Conservation (phyloP, 1,139 yeast genomes). For the Pichia sp. region DNA sequence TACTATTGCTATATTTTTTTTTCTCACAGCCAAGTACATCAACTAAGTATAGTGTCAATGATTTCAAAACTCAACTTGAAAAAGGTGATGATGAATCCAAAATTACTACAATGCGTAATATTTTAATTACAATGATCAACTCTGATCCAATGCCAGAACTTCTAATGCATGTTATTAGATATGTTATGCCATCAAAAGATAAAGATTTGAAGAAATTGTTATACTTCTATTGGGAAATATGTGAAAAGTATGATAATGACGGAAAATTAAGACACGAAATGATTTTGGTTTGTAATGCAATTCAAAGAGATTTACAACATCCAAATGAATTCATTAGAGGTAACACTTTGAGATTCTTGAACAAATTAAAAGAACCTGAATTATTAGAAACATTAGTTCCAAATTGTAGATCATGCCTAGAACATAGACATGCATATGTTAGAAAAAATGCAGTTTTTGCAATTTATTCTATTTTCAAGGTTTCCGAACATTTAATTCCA, state of each 20-base stretch:
- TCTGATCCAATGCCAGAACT: constrained; percentile 94
- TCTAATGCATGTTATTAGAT: constrained; percentile 94
- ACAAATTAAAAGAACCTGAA: constrained; percentile 89
- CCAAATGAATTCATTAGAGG: constrained; percentile 97
- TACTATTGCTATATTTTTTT: background rate
- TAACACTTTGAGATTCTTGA: constrained; percentile 83
- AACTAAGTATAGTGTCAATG: constrained; percentile 64
- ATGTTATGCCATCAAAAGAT: constrained; percentile 91
- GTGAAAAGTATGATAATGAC: constrained; percentile 80
- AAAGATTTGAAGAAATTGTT: constrained; percentile 87
- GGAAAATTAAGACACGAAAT: constrained; percentile 96
- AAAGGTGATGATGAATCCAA: constrained; percentile 86
- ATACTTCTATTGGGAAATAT: constrained; percentile 97
- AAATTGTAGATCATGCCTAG: constrained; percentile 82
- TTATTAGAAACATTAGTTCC: constrained; percentile 94
- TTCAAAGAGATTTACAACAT: constrained; percentile 94
- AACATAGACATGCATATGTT: constrained; percentile 95
- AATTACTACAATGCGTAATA: constrained; percentile 83
- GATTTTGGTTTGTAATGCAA: constrained; percentile 97
- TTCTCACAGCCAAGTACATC: constrained; percentile 50
- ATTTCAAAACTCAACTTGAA: constrained; percentile 75
- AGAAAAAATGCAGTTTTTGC: constrained; percentile 96
- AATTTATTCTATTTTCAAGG: constrained; percentile 72
- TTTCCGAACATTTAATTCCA: constrained; percentile 82
- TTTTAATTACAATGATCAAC: constrained; percentile 79